These are phyloP conservation scores for Gigaspora rosea DNA, from an alignment of 192 early-diverging fungal species.

Conservation along the genomic window DNA sequence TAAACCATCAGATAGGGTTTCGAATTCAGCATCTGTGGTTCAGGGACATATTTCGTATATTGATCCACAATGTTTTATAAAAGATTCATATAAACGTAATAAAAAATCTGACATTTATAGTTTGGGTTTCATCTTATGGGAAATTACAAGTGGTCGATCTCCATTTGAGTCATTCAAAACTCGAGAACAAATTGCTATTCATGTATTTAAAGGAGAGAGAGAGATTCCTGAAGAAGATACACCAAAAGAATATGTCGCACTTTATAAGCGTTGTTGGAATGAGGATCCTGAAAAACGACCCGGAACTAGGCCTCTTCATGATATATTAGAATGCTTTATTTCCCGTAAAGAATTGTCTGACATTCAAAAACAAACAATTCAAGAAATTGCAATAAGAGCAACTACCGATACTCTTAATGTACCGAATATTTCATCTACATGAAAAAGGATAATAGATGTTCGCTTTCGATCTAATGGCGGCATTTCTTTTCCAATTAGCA, in stretches of 20 bases:
- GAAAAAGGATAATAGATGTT: too few relatives aligned
- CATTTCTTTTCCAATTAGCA: too few relatives aligned
- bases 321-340: constrained; percentile 32
- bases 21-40: too few relatives aligned
- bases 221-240: constrained; percentile 40
- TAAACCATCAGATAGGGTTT: neutral
- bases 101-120: constrained; percentile 38
- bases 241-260: constrained; percentile 36
- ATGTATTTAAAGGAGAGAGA: constrained; percentile 41
- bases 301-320: constrained; percentile 28
- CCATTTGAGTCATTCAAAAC: constrained; percentile 36
- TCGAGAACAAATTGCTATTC: constrained; percentile 38
- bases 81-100: neutral
- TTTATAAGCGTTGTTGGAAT: constrained; percentile 45
- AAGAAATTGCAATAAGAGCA: too few relatives aligned
- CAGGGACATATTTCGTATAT: neutral
- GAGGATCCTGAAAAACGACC: constrained; percentile 15
- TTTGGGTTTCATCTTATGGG: constrained; percentile 44
- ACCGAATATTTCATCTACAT: too few relatives aligned
- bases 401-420: too few relatives aligned
- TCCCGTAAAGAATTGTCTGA: neutral
- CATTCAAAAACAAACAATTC: too few relatives aligned
- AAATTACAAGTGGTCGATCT: constrained; percentile 40
- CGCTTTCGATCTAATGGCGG: too few relatives aligned
- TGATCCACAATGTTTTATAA: neutral